Conservation (phyloP, 1,284 basidiomycete genomes). For the Uromyces viciae-fabae region DNA sequence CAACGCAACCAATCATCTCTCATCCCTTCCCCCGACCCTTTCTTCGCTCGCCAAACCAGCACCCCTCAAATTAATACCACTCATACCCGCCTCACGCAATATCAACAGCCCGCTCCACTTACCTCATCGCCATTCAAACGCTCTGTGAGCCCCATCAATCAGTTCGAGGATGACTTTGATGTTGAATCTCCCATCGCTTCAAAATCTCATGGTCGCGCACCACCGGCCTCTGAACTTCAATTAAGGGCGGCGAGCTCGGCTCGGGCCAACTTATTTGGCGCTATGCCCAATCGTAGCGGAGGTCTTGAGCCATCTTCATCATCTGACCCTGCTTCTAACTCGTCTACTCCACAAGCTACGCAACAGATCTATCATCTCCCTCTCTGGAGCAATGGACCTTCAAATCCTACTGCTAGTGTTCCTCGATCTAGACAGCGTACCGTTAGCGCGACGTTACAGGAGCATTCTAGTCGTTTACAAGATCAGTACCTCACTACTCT, state of each 20-base stretch:
- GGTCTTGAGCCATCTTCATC: conserved; percentile 14
- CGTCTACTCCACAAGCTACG: not conserved
- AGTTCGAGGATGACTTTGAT: conserved; percentile 35
- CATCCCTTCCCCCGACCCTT: not conserved
- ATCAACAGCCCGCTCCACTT: not conserved
- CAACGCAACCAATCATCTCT: conserved; percentile 13
- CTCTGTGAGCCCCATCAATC: conserved; percentile 34
- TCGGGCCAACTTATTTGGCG: conserved; percentile 39
- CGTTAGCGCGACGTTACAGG: conserved; percentile 31
- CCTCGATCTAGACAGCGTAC: conserved; percentile 31
- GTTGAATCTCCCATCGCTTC: conserved; percentile 42
- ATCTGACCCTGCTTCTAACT: not conserved
- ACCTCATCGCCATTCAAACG: conserved; percentile 28
- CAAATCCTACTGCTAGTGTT: not conserved
- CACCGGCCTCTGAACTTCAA: not conserved
- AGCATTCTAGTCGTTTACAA: not conserved
- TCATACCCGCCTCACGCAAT: not conserved
- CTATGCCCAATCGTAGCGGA: conserved; percentile 15
- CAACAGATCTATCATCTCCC: not conserved
- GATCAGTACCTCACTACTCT: conserved; percentile 14
- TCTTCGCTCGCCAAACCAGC: not conserved
- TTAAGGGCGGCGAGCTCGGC: conserved; percentile 26
- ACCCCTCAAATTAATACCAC: not conserved
- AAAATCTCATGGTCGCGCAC: conserved; percentile 21
- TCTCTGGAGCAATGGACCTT: not conserved